Conservation (phyloP, 2,329 filamentous ascomycete species). For the Phyllosticta citrichinensis region DNA sequence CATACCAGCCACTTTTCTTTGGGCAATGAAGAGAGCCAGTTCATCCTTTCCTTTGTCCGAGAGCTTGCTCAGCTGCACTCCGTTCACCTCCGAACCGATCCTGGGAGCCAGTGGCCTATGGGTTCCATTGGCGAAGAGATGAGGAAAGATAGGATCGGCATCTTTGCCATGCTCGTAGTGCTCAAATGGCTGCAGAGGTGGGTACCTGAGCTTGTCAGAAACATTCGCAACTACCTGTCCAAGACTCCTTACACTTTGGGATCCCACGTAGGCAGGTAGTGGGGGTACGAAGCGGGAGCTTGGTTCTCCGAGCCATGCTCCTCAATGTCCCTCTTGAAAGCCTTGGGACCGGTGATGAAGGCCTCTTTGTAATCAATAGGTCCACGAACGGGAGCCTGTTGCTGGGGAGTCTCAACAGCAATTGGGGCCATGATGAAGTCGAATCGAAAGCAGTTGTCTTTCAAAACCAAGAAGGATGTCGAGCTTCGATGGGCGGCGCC, state of each 20-base stretch:
- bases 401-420: constrained; percentile 1
- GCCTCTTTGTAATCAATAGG: constrained; percentile 32
- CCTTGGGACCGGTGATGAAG: constrained; percentile 31
- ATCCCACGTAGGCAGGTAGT: constrained; percentile 67
- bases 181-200: constrained; percentile 58
- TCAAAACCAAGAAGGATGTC: neutral
- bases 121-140: constrained; percentile 49
- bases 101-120: constrained; percentile 58
- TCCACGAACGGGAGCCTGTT: constrained; percentile 9
- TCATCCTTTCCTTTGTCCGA: constrained; percentile 63
- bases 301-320: constrained; percentile 44
- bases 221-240: constrained; percentile 4
- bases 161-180: constrained; percentile 69
- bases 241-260: constrained; percentile 35
- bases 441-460: neutral
- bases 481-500: neutral
- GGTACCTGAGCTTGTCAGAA: constrained; percentile 35
- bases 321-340: constrained; percentile 41
- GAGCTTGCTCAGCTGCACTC: constrained; percentile 61
- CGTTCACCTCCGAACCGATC: constrained; percentile 62
- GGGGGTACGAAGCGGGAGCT: constrained; percentile 52
- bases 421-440: constrained; percentile 5
- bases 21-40: constrained; percentile 62
- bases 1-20: constrained; percentile 63
- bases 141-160: constrained; percentile 58